Evolutionary conservation across 2,329 filamentous ascomycete species (phyloP), one percentile per base, ranked within the genome.

Genomic region (Fusarium annulatum): DNA sequence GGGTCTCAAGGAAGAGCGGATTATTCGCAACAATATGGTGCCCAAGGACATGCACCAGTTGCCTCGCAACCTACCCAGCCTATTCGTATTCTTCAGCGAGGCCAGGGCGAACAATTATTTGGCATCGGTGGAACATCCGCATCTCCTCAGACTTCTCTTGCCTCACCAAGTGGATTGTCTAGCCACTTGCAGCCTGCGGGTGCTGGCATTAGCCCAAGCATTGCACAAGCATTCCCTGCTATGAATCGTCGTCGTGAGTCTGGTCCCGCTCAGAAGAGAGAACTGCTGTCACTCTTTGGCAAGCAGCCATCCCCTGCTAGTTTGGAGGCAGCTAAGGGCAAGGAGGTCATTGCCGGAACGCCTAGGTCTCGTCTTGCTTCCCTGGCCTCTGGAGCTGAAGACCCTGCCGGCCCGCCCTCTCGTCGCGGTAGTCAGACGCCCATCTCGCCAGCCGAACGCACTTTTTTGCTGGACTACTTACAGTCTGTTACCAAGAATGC

Each of bases 401-500:
- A 84, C 28, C 43, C 65, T 56, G 69, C 36, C 30, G 59, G 63
- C 48, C 65, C 75, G 4, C 80, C 74, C 30, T 83, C 83, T 42
- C 82, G 86, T 45, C 84, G 86, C 16, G 85, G 84, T 23, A 88
- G 86, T 69, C 84, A 88, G 77, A 85, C 86, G 38, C 85, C 88
- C 18, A 90, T 91, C 49, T 92, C 91, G 8, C 89, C 93, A 0
- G 92, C 90, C 1, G 91, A 96, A 75, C 92, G 93, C 79, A 91
- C 87, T 21, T 96, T 96, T 77, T 83, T 97, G 79, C 85, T 96
- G 58, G 92, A 89, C 15, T 96, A 94, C 79, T 83, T 97, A 76
- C 89, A 94, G 72, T 85, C 85, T 33, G 84, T 86, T 6, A 85
- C 86, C 16, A 83, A 83, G 41, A 83, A 78, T 48, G 79, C 80